phyloP scores from a whole-genome alignment of 1,284 basidiomycete species.

The Ustilago vetiveriae region DNA sequence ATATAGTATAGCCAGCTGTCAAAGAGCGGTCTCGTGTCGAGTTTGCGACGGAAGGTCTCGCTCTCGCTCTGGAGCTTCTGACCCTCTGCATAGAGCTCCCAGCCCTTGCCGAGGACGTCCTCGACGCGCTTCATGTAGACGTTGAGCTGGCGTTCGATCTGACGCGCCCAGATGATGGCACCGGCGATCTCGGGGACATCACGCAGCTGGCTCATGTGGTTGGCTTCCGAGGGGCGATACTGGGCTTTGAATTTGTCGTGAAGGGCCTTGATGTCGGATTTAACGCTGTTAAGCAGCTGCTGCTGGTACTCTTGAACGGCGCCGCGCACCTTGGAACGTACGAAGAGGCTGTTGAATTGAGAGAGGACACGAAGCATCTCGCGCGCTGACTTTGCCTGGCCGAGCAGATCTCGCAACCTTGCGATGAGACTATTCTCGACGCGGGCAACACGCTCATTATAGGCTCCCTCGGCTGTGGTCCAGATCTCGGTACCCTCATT shows the following conservation, averaged over 20 bases:
- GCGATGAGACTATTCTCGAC: conserved; percentile 99
- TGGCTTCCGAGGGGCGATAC: conserved; percentile 92
- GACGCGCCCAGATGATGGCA: conserved; percentile 96
- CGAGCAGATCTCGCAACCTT: conserved; percentile 85
- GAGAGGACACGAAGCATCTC: conserved; percentile 99
- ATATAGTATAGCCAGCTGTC: conserved; percentile 97
- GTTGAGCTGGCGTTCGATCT: conserved; percentile 94
- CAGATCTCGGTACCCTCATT: conserved; percentile 97
- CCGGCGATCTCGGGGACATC: conserved; percentile 96
- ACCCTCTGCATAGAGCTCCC: conserved; percentile 99
- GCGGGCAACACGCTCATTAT: conserved; percentile 94
- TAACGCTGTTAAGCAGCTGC: conserved; percentile 74
- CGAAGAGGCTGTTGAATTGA: conserved; percentile 97
- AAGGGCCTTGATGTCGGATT: conserved; percentile 93
- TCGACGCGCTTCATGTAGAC: conserved; percentile 99
- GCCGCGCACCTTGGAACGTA: conserved; percentile 84
- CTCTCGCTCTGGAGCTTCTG: conserved; percentile 94
- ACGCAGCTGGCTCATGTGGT: conserved; percentile 97
- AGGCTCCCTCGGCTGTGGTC: conserved; percentile 94
- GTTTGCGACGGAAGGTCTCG: conserved; percentile 90
- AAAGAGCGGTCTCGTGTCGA: conserved; percentile 90
- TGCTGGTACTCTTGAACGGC: conserved; percentile 99
- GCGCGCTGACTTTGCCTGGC: conserved; percentile 95
- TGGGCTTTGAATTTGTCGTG: conserved; percentile 87
- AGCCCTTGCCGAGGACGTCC: conserved; percentile 96